Evolutionary conservation across 1,139 yeast genomes (phyloP), one percentile per base, ranked within the genome.

Genomic region (Starmera stellimalicola): DNA sequence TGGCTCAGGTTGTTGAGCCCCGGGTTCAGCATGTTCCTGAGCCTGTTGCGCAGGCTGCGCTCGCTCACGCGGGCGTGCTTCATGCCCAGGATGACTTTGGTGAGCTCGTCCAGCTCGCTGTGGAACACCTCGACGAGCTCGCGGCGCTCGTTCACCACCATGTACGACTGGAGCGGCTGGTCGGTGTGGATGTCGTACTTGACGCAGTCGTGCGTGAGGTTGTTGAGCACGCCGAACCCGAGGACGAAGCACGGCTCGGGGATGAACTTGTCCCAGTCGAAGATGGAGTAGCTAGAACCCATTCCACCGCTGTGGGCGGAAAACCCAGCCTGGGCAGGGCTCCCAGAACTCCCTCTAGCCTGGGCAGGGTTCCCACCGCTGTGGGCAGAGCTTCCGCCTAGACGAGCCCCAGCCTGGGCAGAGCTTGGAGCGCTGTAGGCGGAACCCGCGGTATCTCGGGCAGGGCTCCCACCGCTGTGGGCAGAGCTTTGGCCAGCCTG

Each of bases 211-310:
- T 84, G 95, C 3, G 94, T 70, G 45, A 85, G 74, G 48, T 83
- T 85, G 55, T 84, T 94, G 54, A 85, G 76, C 20, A 85, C 94
- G 51, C 85, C 95, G 39, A 83, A 59, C 0, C 93, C 94, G 35
- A 84, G 65, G 44, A 84, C 78, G 51, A 76, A 84, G 45, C 94
- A 81, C 1, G 88, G 88, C 29, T 80, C 80, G 3, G 65, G 60
- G 2, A 80, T 80, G 3, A 59, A 55, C 18, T 65, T 61, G 36
- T 72, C 65, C 94, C 95, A 85, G 17, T 77, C 79, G 44, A 84
- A 74, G 14, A 84, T 77, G 23, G 88, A 79, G 9, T 20, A 3
- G n/a, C n/a, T n/a, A 3, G 9, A 10, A 20, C 9, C n/a, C n/a
- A 20, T 20, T n/a, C n/a, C 23, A 10, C 9, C 9, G n/a, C n/a